A percentile compares a stretch with the other conserved stretches of the same genome.
Evolutionary conservation across 2,329 filamentous ascomycete species (phyloP).

Genomic region (Aspergillus proliferans): DNA sequence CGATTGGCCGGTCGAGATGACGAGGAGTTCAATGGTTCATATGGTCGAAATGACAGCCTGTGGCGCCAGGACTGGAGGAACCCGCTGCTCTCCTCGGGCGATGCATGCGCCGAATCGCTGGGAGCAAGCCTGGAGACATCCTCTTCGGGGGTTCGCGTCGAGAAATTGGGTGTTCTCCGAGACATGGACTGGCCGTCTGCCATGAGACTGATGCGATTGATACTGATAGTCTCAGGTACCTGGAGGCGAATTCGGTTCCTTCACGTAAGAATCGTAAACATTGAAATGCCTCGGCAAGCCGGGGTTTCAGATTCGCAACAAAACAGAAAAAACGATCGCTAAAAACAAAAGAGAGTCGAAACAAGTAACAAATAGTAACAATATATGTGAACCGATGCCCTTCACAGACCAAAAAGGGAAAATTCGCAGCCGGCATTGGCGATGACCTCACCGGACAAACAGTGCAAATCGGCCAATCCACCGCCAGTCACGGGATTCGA

Average conservation of each 20-base stretch:
- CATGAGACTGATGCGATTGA: neutral
- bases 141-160: slow-evolving; percentile 32
- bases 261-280: neutral
- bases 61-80: slow-evolving; percentile 16
- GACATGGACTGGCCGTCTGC: slow-evolving; percentile 17
- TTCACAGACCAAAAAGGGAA: too few species aligned
- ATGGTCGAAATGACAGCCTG: slow-evolving; percentile 6
- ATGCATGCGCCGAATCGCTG: slow-evolving; percentile 18
- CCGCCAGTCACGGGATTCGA: slow-evolving; percentile 5
- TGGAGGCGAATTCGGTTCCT: neutral
- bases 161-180: slow-evolving; percentile 34
- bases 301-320: neutral
- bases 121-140: slow-evolving; percentile 32
- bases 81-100: slow-evolving; percentile 17
- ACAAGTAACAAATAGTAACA: neutral
- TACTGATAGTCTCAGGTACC: neutral
- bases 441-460: slow-evolving; percentile 26
- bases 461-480: slow-evolving; percentile 22
- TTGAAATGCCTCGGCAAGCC: neutral
- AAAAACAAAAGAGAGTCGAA: neutral
- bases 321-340: neutral
- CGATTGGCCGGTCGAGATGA: slow-evolving; percentile 10
- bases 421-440: neutral
- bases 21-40: slow-evolving; percentile 6
- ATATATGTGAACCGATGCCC: too few species aligned